Base-by-base conservation (phyloP, 2,329 filamentous ascomycete species). In the Aspergillus latus region DNA sequence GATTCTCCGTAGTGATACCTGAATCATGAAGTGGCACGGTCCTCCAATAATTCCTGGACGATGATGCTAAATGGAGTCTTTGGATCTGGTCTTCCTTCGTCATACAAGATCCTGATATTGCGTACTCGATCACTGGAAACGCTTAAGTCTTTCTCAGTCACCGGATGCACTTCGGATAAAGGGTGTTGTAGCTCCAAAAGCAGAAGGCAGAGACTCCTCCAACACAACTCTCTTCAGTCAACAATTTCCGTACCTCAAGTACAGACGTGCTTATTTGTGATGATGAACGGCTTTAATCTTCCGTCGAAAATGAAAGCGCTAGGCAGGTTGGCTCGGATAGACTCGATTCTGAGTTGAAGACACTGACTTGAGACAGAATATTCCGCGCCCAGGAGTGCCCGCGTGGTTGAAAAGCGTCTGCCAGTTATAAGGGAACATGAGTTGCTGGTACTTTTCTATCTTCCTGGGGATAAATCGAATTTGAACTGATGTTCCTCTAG, bases 401-500 rank as follows among this genome's bases (percentile, higher is more conserved):
- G 47, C 21, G 47, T 49, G 8, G 47, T 49, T 30, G 34, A 49
- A 21, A 49, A 49, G 15, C 47, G 16, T 29, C 21, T 40, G 7
- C 47, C 47, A 11, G 34, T 29, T 21, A 11, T 49, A 13, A 26
- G 21, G 30, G 47, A 40, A 8, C 11, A 40, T 16, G 47, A 49
- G 13, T 29, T 49, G 11, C 21, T 49, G 47, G 47, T 49, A 49
- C 21, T 21, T 21, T 21, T 21, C 21, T 15, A 3, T 13, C 10
- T 32, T 46, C 7, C 8, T 37, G 11, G 11, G 4, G 29, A 32
- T 3, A 9, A 32, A 46, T 9, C 7, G 7, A 13, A 15, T 11
- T 9, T 32, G 44, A 46, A n/a, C 29, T 46, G 29, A 46, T 16
- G 11, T 4, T 13, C 32, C 13, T 15, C 30, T 46, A 80, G 76